Conservation (phyloP, 192 early-diverging fungal genomes). For the Backusella westeae region DNA sequence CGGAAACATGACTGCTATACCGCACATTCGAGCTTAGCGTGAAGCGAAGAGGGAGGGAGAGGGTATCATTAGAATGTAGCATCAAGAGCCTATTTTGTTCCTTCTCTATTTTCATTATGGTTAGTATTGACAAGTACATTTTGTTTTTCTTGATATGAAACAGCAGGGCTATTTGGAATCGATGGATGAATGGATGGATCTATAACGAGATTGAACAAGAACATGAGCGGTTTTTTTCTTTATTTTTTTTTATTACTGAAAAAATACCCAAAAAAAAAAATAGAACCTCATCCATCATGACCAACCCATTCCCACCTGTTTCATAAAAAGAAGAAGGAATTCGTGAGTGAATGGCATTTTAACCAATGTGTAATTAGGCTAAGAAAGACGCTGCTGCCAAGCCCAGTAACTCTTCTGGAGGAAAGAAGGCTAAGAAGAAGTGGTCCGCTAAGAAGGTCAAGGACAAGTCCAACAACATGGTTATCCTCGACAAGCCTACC, state of each 20-base stretch:
- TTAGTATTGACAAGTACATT: constrained; percentile 11
- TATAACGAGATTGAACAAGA: not conserved
- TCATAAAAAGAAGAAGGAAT: not conserved
- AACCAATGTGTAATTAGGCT: constrained; percentile 31
- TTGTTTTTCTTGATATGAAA: not conserved
- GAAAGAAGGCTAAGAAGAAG: constrained; percentile 74
- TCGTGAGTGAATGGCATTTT: not conserved
- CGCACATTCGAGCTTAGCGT: not conserved
- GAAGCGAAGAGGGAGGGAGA: not conserved
- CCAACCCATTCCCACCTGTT: not conserved
- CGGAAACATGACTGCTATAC: not conserved
- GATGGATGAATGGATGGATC: constrained; percentile 11
- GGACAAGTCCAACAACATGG: constrained; percentile 99
- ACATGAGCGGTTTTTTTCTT: not conserved
- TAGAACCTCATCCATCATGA: not conserved
- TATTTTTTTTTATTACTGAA: not conserved
- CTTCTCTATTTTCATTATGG: constrained; percentile 17
- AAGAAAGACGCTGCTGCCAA: constrained; percentile 63
- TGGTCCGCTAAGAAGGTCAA: constrained; percentile 99
- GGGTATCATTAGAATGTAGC: constrained; percentile 6
- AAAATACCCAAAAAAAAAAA: not conserved
- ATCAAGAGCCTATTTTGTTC: constrained; percentile 6
- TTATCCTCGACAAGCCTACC: constrained; percentile 95
- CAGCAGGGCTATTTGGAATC: not conserved
- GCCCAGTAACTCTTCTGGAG: constrained; percentile 55